A percentile compares a stretch with the other conserved stretches of the same genome.
phyloP scores from a whole-genome alignment of 306 rosid genomes.

The Rosa rugosa region DNA sequence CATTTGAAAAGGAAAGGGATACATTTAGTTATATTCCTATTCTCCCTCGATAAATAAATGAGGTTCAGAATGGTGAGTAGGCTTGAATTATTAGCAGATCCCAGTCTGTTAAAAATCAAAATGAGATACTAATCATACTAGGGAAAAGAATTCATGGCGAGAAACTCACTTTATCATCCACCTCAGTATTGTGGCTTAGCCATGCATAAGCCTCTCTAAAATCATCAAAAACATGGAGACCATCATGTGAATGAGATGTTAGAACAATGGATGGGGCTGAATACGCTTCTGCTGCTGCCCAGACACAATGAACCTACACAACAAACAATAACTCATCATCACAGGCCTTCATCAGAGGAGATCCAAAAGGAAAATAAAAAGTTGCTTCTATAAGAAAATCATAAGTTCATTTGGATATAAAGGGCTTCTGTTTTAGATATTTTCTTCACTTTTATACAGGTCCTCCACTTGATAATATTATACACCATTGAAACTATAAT shows the following conservation, averaged over 20 bases:
- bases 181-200: constrained; percentile 98
- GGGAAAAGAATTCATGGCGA: constrained; percentile 12
- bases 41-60: neutral
- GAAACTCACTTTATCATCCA: constrained; percentile 88
- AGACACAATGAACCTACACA: constrained; percentile 92
- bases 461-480: neutral
- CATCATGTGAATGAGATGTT: constrained; percentile 78
- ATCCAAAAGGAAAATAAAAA: neutral
- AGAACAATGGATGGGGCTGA: constrained; percentile 99
- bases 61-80: neutral
- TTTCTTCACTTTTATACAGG: neutral
- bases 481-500: neutral
- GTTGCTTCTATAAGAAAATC: neutral
- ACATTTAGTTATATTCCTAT: neutral
- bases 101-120: neutral
- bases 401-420: neutral
- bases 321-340: constrained; percentile 14
- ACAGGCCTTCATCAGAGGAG: neutral
- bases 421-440: neutral
- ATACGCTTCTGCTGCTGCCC: constrained; percentile 99
- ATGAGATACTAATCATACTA: neutral
- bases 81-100: neutral
- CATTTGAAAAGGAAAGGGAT: neutral
- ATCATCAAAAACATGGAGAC: constrained; percentile 98
- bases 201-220: constrained; percentile 99